phyloP scores from a whole-genome alignment of 805 yeast species.

The Candida quercuum region DNA sequence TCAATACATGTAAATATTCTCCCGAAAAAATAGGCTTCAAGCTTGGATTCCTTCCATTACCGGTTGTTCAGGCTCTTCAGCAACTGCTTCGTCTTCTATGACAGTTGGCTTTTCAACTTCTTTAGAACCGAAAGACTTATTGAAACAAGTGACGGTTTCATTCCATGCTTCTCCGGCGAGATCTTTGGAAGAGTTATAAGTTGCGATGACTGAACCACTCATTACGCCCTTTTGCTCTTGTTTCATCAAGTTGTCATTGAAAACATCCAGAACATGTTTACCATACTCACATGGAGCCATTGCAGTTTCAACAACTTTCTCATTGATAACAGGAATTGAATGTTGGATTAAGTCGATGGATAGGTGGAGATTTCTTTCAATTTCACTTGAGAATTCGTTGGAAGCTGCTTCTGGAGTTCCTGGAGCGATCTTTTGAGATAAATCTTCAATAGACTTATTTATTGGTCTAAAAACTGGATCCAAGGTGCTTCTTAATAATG shows the following conservation, averaged over 20 bases:
- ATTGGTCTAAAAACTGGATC: conserved; percentile 62
- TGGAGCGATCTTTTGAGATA: conserved; percentile 42
- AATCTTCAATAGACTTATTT: conserved; percentile 45
- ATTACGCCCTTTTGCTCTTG: conserved; percentile 30
- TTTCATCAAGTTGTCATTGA: conserved; percentile 33
- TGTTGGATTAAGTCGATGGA: conserved; percentile 34
- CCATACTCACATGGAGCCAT: conserved; percentile 31
- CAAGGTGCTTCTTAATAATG: conserved; percentile 52
- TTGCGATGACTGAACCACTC: conserved; percentile 25
- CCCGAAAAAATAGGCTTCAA: no score
- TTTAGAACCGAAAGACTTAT: conserved; percentile 10
- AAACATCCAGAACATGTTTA: conserved; percentile 32
- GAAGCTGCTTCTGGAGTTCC: conserved; percentile 35
- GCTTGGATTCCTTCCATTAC: no score
- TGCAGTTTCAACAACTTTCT: conserved; percentile 22
- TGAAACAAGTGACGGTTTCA: conserved; percentile 11
- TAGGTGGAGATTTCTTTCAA: conserved; percentile 45
- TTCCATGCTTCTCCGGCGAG: conserved; percentile 27
- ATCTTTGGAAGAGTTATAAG: conserved; percentile 26
- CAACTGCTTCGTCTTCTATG: background rate
- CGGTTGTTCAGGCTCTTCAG: background rate
- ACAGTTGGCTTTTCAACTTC: background rate
- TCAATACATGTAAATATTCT: no score
- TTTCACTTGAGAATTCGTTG: conserved; percentile 48
- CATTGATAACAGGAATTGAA: conserved; percentile 29